phyloP scores from a whole-genome alignment of 2,329 filamentous ascomycete genomes.

The Zasmidium citrigriseum region DNA sequence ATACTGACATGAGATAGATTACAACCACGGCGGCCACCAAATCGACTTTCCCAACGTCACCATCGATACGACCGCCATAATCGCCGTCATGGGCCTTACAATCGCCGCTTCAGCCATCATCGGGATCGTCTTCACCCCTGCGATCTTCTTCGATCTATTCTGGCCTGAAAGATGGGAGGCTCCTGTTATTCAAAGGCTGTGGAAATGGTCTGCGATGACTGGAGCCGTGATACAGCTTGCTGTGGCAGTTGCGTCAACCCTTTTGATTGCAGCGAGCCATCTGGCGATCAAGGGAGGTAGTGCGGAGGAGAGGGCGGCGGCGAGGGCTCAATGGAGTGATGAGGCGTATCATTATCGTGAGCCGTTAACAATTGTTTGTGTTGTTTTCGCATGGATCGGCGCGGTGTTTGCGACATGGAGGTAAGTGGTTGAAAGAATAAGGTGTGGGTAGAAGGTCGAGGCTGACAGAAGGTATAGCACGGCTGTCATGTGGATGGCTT shows the following conservation, averaged over 20 bases:
- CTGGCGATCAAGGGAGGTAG: background rate
- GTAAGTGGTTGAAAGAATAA: background rate
- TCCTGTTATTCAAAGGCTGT: background rate
- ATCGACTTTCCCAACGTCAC: constrained; percentile 40
- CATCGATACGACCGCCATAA: constrained; percentile 55
- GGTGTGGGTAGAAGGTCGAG: background rate
- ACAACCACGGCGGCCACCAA: constrained; percentile 53
- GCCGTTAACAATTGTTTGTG: background rate
- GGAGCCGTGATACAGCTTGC: background rate
- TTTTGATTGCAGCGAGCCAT: background rate
- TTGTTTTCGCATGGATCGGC: background rate
- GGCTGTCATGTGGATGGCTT: background rate
- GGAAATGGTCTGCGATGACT: background rate
- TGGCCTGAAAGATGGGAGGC: constrained; percentile 56
- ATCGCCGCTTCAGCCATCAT: constrained; percentile 60
- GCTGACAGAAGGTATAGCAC: background rate
- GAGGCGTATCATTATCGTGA: background rate
- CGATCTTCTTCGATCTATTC: constrained; percentile 63
- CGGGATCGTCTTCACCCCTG: constrained; percentile 58
- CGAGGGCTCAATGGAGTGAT: background rate
- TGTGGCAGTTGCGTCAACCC: background rate
- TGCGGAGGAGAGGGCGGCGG: background rate
- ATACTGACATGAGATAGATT: constrained; percentile 35
- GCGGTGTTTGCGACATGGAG: background rate
- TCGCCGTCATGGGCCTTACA: constrained; percentile 57